These are phyloP conservation scores for Podospora fimiseda DNA, from an alignment of 495 filamentous ascomycete genomes.

Conservation along the genomic window DNA sequence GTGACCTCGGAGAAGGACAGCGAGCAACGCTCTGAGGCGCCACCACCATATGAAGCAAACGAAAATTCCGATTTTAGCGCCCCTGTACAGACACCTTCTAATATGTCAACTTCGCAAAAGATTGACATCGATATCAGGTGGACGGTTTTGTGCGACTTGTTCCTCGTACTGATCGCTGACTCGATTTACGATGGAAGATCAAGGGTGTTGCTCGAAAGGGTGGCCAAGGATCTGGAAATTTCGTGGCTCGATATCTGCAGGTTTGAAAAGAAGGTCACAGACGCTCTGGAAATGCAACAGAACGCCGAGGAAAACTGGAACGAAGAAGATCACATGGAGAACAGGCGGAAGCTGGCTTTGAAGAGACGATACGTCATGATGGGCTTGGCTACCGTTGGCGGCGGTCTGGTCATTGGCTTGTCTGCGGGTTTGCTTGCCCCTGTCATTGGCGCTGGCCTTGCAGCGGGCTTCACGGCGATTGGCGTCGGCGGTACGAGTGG, in stretches of 20 bases:
- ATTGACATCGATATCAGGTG: constrained; percentile 96
- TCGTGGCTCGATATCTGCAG: constrained; percentile 90
- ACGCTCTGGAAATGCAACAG: constrained; percentile 96
- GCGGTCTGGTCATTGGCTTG: constrained; percentile 90
- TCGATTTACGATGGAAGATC: constrained; percentile 90
- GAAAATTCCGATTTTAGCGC: constrained; percentile 64
- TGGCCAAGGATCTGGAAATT: constrained; percentile 71
- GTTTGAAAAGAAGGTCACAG: constrained; percentile 96
- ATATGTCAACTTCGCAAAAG: constrained; percentile 71
- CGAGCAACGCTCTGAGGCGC: constrained; percentile 44
- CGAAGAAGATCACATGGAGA: constrained; percentile 90
- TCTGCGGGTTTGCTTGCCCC: constrained; percentile 89
- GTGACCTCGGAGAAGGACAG: constrained; percentile 21
- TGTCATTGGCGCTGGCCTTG: constrained; percentile 90
- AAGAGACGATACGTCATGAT: constrained; percentile 87
- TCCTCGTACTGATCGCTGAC: constrained; percentile 91
- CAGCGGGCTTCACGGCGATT: constrained; percentile 91
- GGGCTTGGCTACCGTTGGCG: constrained; percentile 94
- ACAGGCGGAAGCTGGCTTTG: constrained; percentile 67
- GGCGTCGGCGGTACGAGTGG: constrained; percentile 82
- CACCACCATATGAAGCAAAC: constrained; percentile 66
- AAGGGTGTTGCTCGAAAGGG: constrained; percentile 73
- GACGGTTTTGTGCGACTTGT: constrained; percentile 96
- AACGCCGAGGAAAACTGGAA: constrained; percentile 92
- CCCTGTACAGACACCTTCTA: constrained; percentile 65